Base-by-base conservation (phyloP, 2,329 filamentous ascomycete genomes). In the Lachnellula cervina region DNA sequence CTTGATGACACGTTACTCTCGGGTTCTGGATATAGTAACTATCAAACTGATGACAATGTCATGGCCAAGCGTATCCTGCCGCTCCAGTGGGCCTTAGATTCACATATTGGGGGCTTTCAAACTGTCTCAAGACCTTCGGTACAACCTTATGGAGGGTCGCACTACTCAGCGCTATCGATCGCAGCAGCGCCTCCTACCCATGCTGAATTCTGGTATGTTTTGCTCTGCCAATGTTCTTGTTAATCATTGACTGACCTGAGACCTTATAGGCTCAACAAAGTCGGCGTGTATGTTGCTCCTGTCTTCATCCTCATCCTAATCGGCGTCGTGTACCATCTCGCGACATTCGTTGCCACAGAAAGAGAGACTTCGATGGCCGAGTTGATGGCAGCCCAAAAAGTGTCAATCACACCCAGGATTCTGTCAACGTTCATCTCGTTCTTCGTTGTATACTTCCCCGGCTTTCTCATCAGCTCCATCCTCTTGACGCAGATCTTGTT, bases 221-320 rank as follows among this genome's bases (percentile, higher is more conserved):
- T 13, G 28, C 25, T 23, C 16, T 19, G 16, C 32, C 44, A 3
- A 42, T 37, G 11, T 49, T 43, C 6, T 14, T 35, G 21, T 21
- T 21, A 17, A 42, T 19, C 7, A 11, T 0, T 42, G 5, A 42
- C 38, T 42, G 38, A 42, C 6, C 17, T 42, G 16, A n/a, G 38
- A 42, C 5, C 21, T 14, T 40, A 42, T 25, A 64, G 64, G 64
- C 49, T 64, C 6, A 44, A 23, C 5, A 21, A 62, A 7, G 52
- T 65, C 17, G 42, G 42, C 7, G 6, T 35, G 7, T 63, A 62
- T 35, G 56, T 64, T 19, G 62, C 57, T 2, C 63, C 64, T 1
- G 38, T 66, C 3, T 66, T 66, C 56, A 61, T 64, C 34, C 47
- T 66, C n/a, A 64, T 66, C 35, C 51, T 63, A 8, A 64, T 66